Evolutionary conservation across 129 eudicot genomes (phyloP), one percentile per base, ranked within the genome.

Genomic region (Gnaphalium uliginosum): DNA sequence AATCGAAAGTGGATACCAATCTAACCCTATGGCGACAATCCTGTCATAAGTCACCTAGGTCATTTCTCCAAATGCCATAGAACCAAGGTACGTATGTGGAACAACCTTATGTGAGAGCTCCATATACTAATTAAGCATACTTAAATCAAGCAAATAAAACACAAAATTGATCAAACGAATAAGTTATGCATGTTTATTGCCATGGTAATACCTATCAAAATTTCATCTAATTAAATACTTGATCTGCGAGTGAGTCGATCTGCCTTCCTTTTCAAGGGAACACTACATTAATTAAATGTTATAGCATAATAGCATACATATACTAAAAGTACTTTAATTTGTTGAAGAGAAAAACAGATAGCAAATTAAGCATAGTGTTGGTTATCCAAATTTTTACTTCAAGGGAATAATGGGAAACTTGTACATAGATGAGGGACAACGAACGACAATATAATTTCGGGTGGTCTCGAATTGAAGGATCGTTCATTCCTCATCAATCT

Each of bases 1-100:
- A 33, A 33, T 73, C 6, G 6, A 57, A 73, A 73, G 68, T 35
- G 17, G 63, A 30, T 25, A 53, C 65, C 50, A 30, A 71, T 71
- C 64, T 11, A 71, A 71, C 6, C 65, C 30, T 72, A 72, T 32
- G 57, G 13, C n/a, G n/a, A n/a, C 56, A 57, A 37, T 72, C 54
- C 67, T 58, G 22, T 72, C 76, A 56, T 72, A 57, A 54, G 33
- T 33, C 19, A 30, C 11, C 13, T 15, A 54, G 37, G 48, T 51
- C 66, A 71, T 56, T 72, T 72, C 54, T 57, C 67, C 56, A 33
- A 33, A 72, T 11, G 51, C 65, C 8, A 51, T 17, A 26, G 64
- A 72, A 56, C 56, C 7, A 56, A 56, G 25, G 53, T 53, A 71
- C 17, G 63, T 54, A 71, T 25, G 63, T 54, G 67, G 54, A 32